Evolutionary conservation across 208 protist genomes (phyloP).

Genomic region (Wallacemonas sp.): DNA sequence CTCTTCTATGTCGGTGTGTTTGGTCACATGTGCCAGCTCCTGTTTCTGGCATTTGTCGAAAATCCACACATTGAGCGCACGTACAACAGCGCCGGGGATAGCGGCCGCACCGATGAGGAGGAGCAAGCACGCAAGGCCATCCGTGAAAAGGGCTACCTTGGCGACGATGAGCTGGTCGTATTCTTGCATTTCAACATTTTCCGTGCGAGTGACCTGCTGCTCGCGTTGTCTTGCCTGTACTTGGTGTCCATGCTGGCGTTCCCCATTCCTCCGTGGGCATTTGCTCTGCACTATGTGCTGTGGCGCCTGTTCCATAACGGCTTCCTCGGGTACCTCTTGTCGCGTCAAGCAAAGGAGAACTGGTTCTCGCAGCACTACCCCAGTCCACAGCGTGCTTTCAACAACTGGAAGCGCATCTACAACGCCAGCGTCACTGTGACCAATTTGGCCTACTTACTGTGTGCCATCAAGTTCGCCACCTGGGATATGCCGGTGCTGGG

Average conservation of each 20-base stretch:
- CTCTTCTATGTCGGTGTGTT: conserved; percentile 92
- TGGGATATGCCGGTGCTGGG: conserved; percentile 46
- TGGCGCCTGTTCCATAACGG: conserved; percentile 84
- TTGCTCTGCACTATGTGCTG: conserved; percentile 59
- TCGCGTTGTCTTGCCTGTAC: conserved; percentile 68
- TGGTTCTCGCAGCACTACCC: conserved; percentile 81
- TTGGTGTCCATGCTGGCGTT: conserved; percentile 43
- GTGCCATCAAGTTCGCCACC: conserved; percentile 40
- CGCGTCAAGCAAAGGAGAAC: conserved; percentile 54
- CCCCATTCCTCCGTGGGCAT: conserved; percentile 44
- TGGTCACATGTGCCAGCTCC: conserved; percentile 91
- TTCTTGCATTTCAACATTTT: conserved; percentile 81
- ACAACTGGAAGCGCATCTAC: conserved; percentile 91
- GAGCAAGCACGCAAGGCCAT: conserved; percentile 1
- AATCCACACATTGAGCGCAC: conserved; percentile 91
- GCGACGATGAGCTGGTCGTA: conserved; percentile 62
- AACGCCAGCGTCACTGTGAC: conserved; percentile 74
- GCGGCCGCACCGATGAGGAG: not conserved
- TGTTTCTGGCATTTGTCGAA: conserved; percentile 93
- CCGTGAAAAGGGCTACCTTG: conserved; percentile 28
- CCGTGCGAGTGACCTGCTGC: conserved; percentile 75
- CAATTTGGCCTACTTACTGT: conserved; percentile 47
- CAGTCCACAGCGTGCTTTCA: conserved; percentile 70
- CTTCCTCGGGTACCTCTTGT: conserved; percentile 78
- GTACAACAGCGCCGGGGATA: conserved; percentile 52